Conservation (phyloP, 2,329 filamentous ascomycete genomes). For the Paracoccidioides brasiliensis region DNA sequence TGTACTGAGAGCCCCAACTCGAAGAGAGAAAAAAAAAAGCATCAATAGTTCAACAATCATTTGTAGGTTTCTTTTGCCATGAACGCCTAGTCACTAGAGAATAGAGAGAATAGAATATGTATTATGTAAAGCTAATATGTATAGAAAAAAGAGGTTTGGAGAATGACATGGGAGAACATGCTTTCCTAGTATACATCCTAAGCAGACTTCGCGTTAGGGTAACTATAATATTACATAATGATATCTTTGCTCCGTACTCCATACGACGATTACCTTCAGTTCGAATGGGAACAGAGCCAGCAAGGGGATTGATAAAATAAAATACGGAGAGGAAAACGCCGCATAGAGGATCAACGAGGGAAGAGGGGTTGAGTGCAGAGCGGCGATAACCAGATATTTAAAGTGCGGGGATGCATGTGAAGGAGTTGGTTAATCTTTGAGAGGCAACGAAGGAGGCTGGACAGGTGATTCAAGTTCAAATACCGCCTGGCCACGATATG, state of each 20-base stretch:
- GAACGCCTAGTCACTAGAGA: background rate
- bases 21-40: background rate
- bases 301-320: too few species aligned
- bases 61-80: background rate
- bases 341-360: too few species aligned
- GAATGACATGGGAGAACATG: background rate
- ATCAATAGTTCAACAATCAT: too few species aligned
- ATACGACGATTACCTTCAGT: background rate
- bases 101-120: background rate
- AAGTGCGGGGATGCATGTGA: background rate
- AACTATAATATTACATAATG: background rate
- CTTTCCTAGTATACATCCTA: too few species aligned
- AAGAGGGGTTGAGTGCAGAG: too few species aligned
- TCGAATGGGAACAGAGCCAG: too few species aligned
- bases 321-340: too few species aligned
- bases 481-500: background rate
- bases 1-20: too few species aligned
- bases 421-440: background rate
- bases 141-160: background rate
- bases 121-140: background rate
- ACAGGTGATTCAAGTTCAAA: background rate
- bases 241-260: background rate
- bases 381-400: too few species aligned
- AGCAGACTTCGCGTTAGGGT: background rate
- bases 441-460: background rate